Evolutionary conservation across 192 early-diverging fungal genomes (phyloP), one percentile per base, ranked within the genome.

Genomic region (Coemansia asiatica): DNA sequence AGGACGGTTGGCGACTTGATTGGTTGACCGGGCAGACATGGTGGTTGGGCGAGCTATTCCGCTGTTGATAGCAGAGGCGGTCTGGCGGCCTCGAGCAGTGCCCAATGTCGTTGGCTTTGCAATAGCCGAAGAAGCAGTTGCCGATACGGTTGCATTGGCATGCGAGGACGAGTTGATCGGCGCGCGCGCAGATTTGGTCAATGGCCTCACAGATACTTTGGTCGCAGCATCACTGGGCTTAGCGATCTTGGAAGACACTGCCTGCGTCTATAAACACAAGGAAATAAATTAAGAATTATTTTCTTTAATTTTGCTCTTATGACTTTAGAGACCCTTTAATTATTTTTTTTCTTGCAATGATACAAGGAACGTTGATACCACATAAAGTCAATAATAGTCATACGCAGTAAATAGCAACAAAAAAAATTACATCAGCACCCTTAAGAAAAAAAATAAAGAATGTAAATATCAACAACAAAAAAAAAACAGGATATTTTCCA

Each of bases 221-320:
- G 63, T 55, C 5, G 55, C 61, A 28, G 64, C 57, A 5, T 69
- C 69, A 4, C 51, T 49, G 1, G 78, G 78, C 73, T 75, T 80
- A 50, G 51, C 55, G 5, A 76, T 58, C 56, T 58, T 70, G 4
- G 66, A 25, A 1, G 59, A 56, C 15, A 33, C 28, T 9, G 36
- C 58, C 38, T 74, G 60, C 8, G 47, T 23, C 40, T 46, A 19
- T 0, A 40, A 4, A 38, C 48, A 1, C 10, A 53, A 1, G 46
- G 27, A 40, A 5, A 35, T 25, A 16, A 58, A 56, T 51, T 35
- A 19, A 15, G 27, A 48, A n/a, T n/a, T n/a, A n/a, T n/a, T n/a
- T n/a, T n/a, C n/a, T n/a, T n/a, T n/a, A n/a, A n/a, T n/a, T n/a
- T n/a, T n/a, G n/a, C n/a, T n/a, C n/a, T n/a, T n/a, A n/a, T n/a